Percentiles rank a stretch among this genome's conserved stretches.
phyloP scores from a whole-genome alignment of 176 grass and related monocot species.

The Triticum timopheevii region DNA sequence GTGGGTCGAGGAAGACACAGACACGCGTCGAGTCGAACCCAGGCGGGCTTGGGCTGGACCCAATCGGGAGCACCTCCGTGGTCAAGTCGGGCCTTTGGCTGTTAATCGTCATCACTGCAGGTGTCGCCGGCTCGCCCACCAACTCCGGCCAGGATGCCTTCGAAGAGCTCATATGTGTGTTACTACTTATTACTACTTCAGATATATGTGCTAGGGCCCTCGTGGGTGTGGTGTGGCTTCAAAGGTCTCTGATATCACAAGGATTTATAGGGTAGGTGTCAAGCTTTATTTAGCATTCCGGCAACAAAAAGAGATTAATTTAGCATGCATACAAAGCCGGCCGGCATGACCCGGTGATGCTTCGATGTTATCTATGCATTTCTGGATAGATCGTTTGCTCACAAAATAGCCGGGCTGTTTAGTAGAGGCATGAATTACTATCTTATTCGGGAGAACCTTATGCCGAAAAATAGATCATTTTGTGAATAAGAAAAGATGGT shows the following conservation, averaged over 20 bases:
- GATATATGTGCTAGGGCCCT: too few relatives aligned
- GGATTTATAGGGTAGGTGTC: neutral
- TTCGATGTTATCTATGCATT: neutral
- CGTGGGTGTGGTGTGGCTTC: neutral
- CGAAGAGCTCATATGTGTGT: neutral
- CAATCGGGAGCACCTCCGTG: neutral
- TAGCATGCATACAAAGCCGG: neutral
- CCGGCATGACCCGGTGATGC: neutral
- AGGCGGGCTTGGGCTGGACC: neutral
- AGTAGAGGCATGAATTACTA: neutral
- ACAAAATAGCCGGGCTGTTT: neutral
- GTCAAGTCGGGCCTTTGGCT: neutral
- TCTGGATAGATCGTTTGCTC: neutral
- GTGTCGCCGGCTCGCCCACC: neutral
- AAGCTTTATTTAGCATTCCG: too few relatives aligned
- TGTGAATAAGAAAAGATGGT: too few relatives aligned
- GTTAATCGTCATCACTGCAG: neutral
- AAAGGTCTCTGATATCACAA: neutral
- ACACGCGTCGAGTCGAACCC: neutral
- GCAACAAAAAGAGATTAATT: too few relatives aligned
- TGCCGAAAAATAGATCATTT: too few relatives aligned
- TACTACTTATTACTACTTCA: neutral
- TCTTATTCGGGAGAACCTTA: neutral
- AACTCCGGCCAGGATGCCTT: constrained; percentile 1
- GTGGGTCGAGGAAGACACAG: neutral